Conservation (phyloP, 2,329 filamentous ascomycete species). For the Penicillium sp. region DNA sequence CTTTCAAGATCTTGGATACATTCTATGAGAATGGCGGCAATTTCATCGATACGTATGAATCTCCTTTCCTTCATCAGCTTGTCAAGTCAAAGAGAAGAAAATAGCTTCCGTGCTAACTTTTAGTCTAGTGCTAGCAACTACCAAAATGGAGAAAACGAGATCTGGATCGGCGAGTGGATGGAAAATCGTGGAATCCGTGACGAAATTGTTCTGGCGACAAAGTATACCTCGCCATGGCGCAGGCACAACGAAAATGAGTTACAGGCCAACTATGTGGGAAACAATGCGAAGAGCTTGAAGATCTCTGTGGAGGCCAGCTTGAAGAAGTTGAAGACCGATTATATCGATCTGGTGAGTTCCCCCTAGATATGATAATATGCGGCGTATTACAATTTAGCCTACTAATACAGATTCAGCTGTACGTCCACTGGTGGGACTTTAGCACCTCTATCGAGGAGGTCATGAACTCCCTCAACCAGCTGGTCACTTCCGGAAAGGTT, state of each 20-base stretch:
- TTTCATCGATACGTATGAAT: constrained; percentile 52
- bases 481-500: constrained; percentile 63
- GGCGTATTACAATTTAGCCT: not conserved
- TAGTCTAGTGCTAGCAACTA: constrained; percentile 46
- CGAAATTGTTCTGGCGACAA: constrained; percentile 56
- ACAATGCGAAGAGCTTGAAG: constrained; percentile 34
- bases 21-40: constrained; percentile 54
- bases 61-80: not conserved
- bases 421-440: constrained; percentile 68
- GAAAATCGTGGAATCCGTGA: constrained; percentile 30
- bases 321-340: constrained; percentile 35
- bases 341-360: constrained; percentile 34
- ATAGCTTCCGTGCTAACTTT: not conserved
- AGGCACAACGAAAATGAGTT: not conserved
- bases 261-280: constrained; percentile 26
- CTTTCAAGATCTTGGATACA: constrained; percentile 52
- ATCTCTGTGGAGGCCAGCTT: constrained; percentile 34
- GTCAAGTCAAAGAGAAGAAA: not conserved
- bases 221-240: constrained; percentile 41
- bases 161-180: constrained; percentile 57
- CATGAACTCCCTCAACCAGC: constrained; percentile 65
- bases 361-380: not conserved
- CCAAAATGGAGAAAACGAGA: constrained; percentile 50
- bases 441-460: constrained; percentile 63
- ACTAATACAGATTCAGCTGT: constrained; percentile 44